A percentile compares a stretch with the other conserved stretches of the same genome.
phyloP scores from a whole-genome alignment of 495 filamentous ascomycete genomes.

The Hypoxylon perforatum region DNA sequence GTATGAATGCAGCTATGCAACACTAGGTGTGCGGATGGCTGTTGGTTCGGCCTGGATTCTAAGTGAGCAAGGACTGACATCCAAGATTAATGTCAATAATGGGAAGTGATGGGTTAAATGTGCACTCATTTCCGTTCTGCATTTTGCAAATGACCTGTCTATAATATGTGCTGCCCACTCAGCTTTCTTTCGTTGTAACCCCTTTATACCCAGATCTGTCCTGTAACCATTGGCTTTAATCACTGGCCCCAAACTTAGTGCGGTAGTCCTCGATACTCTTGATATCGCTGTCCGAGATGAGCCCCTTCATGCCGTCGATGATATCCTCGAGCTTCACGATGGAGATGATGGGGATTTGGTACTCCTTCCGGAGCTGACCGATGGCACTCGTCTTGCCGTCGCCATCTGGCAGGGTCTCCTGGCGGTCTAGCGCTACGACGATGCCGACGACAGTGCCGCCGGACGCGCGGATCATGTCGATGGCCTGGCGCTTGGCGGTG shows the following conservation, averaged over 20 bases:
- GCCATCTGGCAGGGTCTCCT: slow-evolving; percentile 76
- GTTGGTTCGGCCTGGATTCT: too few relatives aligned
- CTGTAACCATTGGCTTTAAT: slow-evolving; percentile 48
- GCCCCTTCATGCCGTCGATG: slow-evolving; percentile 70
- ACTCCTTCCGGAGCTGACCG: slow-evolving; percentile 80
- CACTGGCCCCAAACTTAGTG: slow-evolving; percentile 72
- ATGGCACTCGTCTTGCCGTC: slow-evolving; percentile 73
- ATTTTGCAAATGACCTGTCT: background rate
- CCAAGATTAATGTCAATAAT: too few relatives aligned
- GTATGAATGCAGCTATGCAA: too few relatives aligned
- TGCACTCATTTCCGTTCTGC: too few relatives aligned
- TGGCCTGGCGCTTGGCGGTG: slow-evolving; percentile 90
- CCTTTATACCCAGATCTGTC: background rate
- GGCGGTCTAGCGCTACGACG: slow-evolving; percentile 85
- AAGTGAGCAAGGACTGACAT: too few relatives aligned
- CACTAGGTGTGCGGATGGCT: too few relatives aligned
- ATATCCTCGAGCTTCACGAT: slow-evolving; percentile 80
- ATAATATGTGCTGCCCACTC: background rate
- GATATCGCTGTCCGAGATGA: slow-evolving; percentile 69
- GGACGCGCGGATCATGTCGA: slow-evolving; percentile 81
- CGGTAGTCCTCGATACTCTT: slow-evolving; percentile 81
- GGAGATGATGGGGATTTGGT: slow-evolving; percentile 64
- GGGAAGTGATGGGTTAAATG: too few relatives aligned
- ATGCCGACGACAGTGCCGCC: slow-evolving; percentile 87
- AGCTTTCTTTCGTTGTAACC: background rate